Evolutionary conservation across 495 filamentous ascomycete genomes (phyloP), one percentile per base, ranked within the genome.

Genomic region (Mycothermus thermophilus): DNA sequence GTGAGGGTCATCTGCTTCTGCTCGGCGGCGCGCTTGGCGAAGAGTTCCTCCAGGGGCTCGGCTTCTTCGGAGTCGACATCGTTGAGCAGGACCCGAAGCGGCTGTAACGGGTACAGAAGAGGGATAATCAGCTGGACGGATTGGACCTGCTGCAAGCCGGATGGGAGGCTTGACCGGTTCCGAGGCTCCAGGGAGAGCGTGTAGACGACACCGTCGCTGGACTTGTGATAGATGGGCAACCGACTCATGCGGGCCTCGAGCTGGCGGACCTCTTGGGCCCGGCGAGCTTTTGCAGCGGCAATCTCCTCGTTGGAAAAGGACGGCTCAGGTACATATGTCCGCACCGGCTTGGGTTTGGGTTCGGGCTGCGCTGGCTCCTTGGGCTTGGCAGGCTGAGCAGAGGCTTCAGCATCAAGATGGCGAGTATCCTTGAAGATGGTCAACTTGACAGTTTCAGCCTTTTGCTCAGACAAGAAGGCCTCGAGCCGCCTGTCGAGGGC

Each of bases 231-330:
- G 17, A 71, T 46, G 2, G 75, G 71, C 15, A 77, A 47, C 42
- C 77, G 63, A 18, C 77, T 72, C 59, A 93, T 71, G n/a, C 85
- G 69, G 13, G 83, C 72, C 55, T 92, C 83, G 0, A 93, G 66
- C 40, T 86, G 82, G 22, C 75, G 68, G 22, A 67, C 74, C 49
- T 90, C 82, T 30, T 60, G 51, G 8, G 73, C 64, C 32, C 84
- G 67, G 34, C 71, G 67, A 22, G 69, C 67, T 41, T 72, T 69
- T n/a, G 81, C 84, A 18, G 66, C 57, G 2, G 56, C 58, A 29
- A 68, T 75, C 46, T 84, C 64, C 28, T 75, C 68, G 5, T 49
- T 50, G 0, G 72, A 70, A 38, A 69, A 75, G 1, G 48, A 57
- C 20, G 61, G 58, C 34, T 54, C 48, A 11, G 58, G 58, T 11